Evolutionary conservation across 352 stramenopile species (phyloP).

Genomic region (Phytophthora ohioensis): DNA sequence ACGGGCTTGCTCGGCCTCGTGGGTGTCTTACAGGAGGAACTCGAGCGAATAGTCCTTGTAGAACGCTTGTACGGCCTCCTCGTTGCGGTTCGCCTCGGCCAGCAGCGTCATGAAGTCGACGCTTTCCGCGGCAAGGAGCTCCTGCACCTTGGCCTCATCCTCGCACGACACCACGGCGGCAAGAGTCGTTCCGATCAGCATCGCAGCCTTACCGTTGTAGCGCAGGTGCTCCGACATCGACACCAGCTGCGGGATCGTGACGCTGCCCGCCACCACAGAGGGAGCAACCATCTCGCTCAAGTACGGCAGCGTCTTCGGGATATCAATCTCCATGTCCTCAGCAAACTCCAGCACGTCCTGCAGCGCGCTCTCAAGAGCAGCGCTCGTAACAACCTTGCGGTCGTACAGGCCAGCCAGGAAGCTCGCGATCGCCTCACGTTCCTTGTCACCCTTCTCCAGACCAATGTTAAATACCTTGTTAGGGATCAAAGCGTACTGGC

Average conservation of each 20-base stretch:
- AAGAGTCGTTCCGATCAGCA: slow-evolving; percentile 65
- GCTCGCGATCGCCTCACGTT: slow-evolving; percentile 60
- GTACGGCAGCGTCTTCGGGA: slow-evolving; percentile 76
- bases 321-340: slow-evolving; percentile 87
- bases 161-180: slow-evolving; percentile 39
- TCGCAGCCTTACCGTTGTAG: slow-evolving; percentile 71
- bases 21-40: slow-evolving; percentile 46
- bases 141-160: slow-evolving; percentile 54
- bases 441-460: slow-evolving; percentile 74
- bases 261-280: slow-evolving; percentile 51
- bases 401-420: slow-evolving; percentile 67
- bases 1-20: slow-evolving; percentile 28
- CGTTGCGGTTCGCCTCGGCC: slow-evolving; percentile 49
- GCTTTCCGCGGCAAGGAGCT: slow-evolving; percentile 42
- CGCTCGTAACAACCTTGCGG: slow-evolving; percentile 53
- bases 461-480: slow-evolving; percentile 70
- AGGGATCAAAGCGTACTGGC: slow-evolving; percentile 59
- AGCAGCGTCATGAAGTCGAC: slow-evolving; percentile 56
- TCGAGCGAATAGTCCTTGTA: slow-evolving; percentile 54
- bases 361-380: slow-evolving; percentile 50
- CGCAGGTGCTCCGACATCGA: slow-evolving; percentile 55
- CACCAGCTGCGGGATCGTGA: slow-evolving; percentile 56
- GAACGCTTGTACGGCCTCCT: slow-evolving; percentile 46
- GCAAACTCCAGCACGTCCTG: slow-evolving; percentile 75
- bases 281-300: slow-evolving; percentile 77